Base-by-base conservation (phyloP, 345 rosid genomes). In the Eucalyptus dawsonii region DNA sequence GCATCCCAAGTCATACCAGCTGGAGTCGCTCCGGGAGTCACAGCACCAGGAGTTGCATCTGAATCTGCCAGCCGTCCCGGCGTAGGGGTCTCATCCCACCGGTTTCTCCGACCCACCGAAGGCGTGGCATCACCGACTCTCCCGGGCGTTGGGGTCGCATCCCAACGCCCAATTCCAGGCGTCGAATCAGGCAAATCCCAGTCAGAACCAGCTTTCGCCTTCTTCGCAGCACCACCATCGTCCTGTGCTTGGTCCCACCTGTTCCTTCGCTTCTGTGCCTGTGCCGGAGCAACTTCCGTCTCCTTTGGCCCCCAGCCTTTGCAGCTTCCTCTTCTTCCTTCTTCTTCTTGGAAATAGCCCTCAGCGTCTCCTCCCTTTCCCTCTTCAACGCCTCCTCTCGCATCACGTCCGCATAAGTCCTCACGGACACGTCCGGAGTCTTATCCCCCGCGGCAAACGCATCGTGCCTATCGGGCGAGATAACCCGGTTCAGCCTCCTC, bases 81-180 rank as follows among this genome's bases (percentile, higher is more conserved):
- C 0, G 99, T 98, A 8, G 99, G 99, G 16, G 99, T 97, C 91
- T 98, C 99, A 58, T 98, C 99, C 99, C 99, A 98, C 62, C 99
- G 94, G 90, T 97, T 97, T 91, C 98, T 94, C 89, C 99, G 92
- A 50, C 97, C 96, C 49, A 88, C 92, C 10, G 96, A 94, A 1
- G 99, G 99, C 2, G 99, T 96, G 2, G 98, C 96, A 91, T 97
- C 99, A 19, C 94, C 92, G 19, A 92, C 94, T 89, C 98, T 95
- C 67, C 98, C 99, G 2, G 98, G 97, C 9, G 97, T 95, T 8
- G 98, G 99, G 10, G 99, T 97, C 9, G 99, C 98, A 90, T 97
- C 99, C 99, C 98, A 97, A 62, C 97, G 93, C 45, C 99, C 99
- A 90, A 96, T 93, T 87, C 97, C 98, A 15, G 97, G 96, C 19